These are phyloP conservation scores for Diaporthe australafricana DNA, from an alignment of 2,329 filamentous ascomycete species.

Conservation along the genomic window DNA sequence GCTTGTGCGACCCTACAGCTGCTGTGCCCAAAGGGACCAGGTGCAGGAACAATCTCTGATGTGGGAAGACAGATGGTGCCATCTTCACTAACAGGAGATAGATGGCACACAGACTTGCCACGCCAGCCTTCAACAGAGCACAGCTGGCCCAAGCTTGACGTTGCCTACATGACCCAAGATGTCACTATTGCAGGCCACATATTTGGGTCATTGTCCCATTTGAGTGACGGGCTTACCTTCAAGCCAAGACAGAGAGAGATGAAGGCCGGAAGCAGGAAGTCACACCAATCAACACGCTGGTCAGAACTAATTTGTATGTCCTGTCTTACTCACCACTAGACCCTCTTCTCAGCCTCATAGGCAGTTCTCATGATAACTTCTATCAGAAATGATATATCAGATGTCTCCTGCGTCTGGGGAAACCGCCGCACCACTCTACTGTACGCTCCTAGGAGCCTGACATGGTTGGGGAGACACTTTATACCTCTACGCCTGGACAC, in stretches of 20 bases:
- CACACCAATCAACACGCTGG: conserved; percentile 23
- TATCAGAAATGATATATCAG: conserved; percentile 32
- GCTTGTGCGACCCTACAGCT: conserved; percentile 19
- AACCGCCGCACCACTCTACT: background rate
- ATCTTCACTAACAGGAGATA: background rate
- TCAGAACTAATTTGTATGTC: conserved; percentile 11
- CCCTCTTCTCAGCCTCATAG: conserved; percentile 36
- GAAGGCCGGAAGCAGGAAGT: conserved; percentile 11
- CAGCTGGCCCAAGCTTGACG: background rate
- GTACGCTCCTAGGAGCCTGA: background rate
- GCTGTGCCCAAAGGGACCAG: conserved; percentile 17
- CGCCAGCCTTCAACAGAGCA: background rate
- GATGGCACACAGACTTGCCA: background rate
- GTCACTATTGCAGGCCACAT: background rate
- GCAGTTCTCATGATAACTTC: conserved; percentile 4
- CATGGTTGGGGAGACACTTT: background rate
- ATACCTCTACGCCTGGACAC: background rate
- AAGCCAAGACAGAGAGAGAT: background rate
- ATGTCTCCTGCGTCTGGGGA: conserved; percentile 28
- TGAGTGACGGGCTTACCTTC: conserved; percentile 1
- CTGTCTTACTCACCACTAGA: conserved; percentile 27
- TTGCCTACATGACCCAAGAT: background rate
- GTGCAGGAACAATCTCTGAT: conserved; percentile 29
- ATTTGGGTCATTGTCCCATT: background rate
- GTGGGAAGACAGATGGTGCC: conserved; percentile 4